Base-by-base conservation (phyloP, 1,284 basidiomycete species). In the Wolfiporia cocos region DNA sequence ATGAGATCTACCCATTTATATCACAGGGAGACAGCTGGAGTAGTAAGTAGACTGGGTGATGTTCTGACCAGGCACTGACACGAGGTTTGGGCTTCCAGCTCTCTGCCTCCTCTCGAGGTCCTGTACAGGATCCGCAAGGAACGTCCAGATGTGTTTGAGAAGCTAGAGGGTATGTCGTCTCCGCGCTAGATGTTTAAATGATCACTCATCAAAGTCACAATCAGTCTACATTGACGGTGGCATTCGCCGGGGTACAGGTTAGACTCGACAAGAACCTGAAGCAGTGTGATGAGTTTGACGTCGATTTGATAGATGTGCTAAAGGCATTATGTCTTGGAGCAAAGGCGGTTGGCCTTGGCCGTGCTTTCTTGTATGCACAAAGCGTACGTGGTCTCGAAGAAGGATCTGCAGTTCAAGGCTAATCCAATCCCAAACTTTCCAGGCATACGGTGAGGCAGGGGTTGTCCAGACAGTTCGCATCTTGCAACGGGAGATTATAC, bases 261-360 rank as follows among this genome's bases (percentile, higher is more conserved):
- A n/a, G n/a, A n/a, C n/a, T n/a, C 28, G 12, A 46, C n/a, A 17
- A 7, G 4, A 24, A 14, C 14, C 11, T n/a, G 22, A 12, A 12
- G 37, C 11, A 9, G 29, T 29, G 19, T 18, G 28, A 33, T n/a
- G 29, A 14, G 11, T 23, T 15, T 12, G 26, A 28, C 26, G 26
- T 28, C 7, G 9, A 9, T 14, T 28, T n/a, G n/a, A n/a, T n/a
- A 73, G 91, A 94, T 61, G 82, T 95, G 6, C 66, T 97, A 40
- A 97, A 97, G 64, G 92, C 92, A 0, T 65, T 96, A 2, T 94
- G 91, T 51, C 70, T 97, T 19, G 94, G 93, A 30, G 94, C 93
- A 1, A 86, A 70, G 50, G 92, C 88, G 3, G 92, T 95, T 5
- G 93, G 94, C 1, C 68, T 97, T 20, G 93, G 93, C 0, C 76